Evolutionary conservation across 306 rosid species (phyloP).

Genomic region (Malus sylvestris): DNA sequence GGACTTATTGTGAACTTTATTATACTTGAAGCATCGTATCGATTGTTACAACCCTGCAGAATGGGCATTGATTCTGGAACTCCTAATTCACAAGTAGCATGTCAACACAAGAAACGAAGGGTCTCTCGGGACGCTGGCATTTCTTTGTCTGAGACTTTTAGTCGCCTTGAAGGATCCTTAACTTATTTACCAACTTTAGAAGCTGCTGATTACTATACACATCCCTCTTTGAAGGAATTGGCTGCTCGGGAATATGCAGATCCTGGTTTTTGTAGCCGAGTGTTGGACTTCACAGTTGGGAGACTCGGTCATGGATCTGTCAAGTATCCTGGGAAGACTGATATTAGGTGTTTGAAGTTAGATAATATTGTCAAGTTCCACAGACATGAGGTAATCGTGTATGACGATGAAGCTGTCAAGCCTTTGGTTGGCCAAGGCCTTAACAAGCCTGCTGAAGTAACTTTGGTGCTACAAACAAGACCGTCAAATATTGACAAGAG

Average conservation of each 20-base stretch:
- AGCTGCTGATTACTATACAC: slow-evolving; percentile 44
- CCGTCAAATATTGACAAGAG: slow-evolving; percentile 27
- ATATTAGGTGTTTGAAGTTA: slow-evolving; percentile 52
- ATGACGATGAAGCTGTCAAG: slow-evolving; percentile 58
- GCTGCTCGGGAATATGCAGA: slow-evolving; percentile 16
- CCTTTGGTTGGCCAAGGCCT: slow-evolving; percentile 76
- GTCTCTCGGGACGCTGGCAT: slow-evolving; percentile 12
- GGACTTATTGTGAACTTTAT: slow-evolving; percentile 9
- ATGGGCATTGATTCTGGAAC: slow-evolving; percentile 34
- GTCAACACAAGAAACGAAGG: slow-evolving; percentile 47
- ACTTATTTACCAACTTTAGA: slow-evolving; percentile 48
- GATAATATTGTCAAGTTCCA: slow-evolving; percentile 53
- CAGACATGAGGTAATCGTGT: slow-evolving; percentile 71
- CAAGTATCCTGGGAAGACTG: slow-evolving; percentile 61
- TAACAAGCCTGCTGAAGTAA: slow-evolving; percentile 92
- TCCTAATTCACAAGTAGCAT: slow-evolving; percentile 19
- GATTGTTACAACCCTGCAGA: slow-evolving; percentile 14
- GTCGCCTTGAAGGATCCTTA: slow-evolving; percentile 29
- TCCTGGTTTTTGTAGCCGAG: slow-evolving; percentile 65
- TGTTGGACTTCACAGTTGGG: slow-evolving; percentile 68
- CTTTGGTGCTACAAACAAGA: slow-evolving; percentile 44
- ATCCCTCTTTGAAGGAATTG: slow-evolving; percentile 51
- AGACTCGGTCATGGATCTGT: slow-evolving; percentile 71
- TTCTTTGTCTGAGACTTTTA: slow-evolving; percentile 22
- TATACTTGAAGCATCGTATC: slow-evolving; percentile 14